Conservation (phyloP, 345 rosid species). For the Eucalyptus melliodora region DNA sequence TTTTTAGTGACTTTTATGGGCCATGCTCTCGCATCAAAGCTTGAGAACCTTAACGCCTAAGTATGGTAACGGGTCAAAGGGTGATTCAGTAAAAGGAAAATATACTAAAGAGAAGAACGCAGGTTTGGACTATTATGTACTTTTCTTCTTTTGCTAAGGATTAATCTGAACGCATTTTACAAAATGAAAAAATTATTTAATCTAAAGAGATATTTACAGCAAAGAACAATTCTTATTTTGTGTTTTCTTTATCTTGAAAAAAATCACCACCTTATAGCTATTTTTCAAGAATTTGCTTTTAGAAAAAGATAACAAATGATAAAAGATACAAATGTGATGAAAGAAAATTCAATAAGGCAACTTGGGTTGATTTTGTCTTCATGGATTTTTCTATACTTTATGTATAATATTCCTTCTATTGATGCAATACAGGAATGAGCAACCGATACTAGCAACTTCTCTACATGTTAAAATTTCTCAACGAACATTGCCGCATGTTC, state of each 20-base stretch:
- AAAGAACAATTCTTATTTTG: background rate
- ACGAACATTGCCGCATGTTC: accelerated
- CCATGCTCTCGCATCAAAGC: background rate
- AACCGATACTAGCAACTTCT: background rate
- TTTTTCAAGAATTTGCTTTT: background rate
- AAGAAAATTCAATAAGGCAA: background rate
- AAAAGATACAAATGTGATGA: background rate
- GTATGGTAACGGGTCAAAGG: background rate
- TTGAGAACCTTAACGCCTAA: background rate
- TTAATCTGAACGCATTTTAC: background rate
- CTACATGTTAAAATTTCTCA: background rate
- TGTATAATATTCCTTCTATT: background rate
- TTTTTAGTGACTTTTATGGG: background rate
- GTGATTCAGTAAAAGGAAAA: background rate
- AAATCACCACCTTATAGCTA: background rate
- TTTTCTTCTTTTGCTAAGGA: background rate
- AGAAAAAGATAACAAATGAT: background rate
- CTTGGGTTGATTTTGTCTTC: background rate
- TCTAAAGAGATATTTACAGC: background rate
- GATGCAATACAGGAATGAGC: background rate
- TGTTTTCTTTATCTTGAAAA: background rate
- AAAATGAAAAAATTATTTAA: background rate
- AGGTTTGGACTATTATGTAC: background rate
- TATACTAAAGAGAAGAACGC: background rate
- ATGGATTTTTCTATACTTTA: background rate